Conservation (phyloP, 2,329 filamentous ascomycete species). For the Pezicula radicicola region DNA sequence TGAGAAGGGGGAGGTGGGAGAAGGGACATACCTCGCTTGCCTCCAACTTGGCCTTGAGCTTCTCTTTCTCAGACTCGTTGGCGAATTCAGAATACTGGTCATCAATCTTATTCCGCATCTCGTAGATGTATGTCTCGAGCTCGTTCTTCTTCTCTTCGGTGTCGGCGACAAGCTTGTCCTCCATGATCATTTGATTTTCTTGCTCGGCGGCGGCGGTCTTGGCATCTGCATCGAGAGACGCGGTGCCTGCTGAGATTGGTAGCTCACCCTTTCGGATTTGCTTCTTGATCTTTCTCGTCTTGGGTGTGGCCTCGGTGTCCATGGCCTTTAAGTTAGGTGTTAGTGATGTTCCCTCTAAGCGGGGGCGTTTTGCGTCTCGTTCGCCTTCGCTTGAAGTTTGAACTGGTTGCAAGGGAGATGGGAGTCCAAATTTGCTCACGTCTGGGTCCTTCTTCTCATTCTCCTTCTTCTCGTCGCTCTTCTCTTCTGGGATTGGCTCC, state of each 20-base stretch:
- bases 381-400: slow-evolving; percentile 17
- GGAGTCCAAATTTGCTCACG: slow-evolving; percentile 50
- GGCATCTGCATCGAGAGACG: slow-evolving; percentile 67
- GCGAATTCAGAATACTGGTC: slow-evolving; percentile 87
- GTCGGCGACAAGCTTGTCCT: slow-evolving; percentile 97
- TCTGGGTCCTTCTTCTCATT: slow-evolving; percentile 61
- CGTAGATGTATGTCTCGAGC: slow-evolving; percentile 96
- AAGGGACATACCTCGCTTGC: slow-evolving; percentile 71
- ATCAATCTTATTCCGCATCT: slow-evolving; percentile 91
- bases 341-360: slow-evolving; percentile 22
- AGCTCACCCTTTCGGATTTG: slow-evolving; percentile 97
- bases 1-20: background rate
- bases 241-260: slow-evolving; percentile 79
- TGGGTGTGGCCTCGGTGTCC: slow-evolving; percentile 77
- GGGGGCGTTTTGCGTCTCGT: slow-evolving; percentile 18
- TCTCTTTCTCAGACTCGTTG: slow-evolving; percentile 88
- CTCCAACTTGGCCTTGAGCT: slow-evolving; percentile 80
- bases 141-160: slow-evolving; percentile 99
- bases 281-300: slow-evolving; percentile 98
- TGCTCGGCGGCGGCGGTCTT: slow-evolving; percentile 73
- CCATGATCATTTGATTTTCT: slow-evolving; percentile 90
- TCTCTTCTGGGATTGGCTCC: slow-evolving; percentile 80
- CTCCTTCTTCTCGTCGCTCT: slow-evolving; percentile 50
- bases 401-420: slow-evolving; percentile 4
- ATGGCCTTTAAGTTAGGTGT: slow-evolving; percentile 50